Base-by-base conservation (phyloP, 176 grass and related monocot species). In the Rhipidocladum racemiflorum region DNA sequence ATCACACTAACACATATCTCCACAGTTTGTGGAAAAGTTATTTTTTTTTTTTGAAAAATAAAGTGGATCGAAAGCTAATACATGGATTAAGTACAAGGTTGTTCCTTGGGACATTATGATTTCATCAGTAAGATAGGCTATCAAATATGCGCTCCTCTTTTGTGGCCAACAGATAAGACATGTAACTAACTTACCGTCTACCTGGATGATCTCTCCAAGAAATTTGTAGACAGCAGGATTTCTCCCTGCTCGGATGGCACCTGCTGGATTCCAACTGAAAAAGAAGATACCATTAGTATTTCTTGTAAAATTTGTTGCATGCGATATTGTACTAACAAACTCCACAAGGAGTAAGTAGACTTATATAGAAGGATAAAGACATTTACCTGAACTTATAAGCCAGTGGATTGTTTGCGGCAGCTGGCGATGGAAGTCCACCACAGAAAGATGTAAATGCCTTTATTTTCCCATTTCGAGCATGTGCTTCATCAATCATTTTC, bases 401-500 rank as follows among this genome's bases (percentile, higher is more conserved):
- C 70, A 97, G 84, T 72, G 92, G 95, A 81, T 97, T 97, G 48
- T 94, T 92, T 50, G 95, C 92, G n/a, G 92, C 84, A 87, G 90
- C 86, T 86, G 95, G 95, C 86, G 92, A 92, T 81, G 95, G 95
- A 40, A 97, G 88, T n/a, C 95, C 95, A 38, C 95, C 95, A 88
- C 92, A 94, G 65, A 89, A 94, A 84, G 95, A 94, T 89, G 92
- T 88, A 74, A 97, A 97, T 42, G 92, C 78, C 85, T 91, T 97
- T 76, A 97, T 81, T 67, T 86, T 90, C 25, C 95, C 95, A 51
- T 91, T 86, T 68, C 14, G 81, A 29, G 59, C 74, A 80, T 93
- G 95, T 68, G 90, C 95, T 87, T 94, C 87, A 53, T 97, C 86
- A 83, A 97, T 97, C 90, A 97, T 97, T 82, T 97, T 94, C 95